Base-by-base conservation (phyloP, 331 rosid species). In the Dryas integrifolia region DNA sequence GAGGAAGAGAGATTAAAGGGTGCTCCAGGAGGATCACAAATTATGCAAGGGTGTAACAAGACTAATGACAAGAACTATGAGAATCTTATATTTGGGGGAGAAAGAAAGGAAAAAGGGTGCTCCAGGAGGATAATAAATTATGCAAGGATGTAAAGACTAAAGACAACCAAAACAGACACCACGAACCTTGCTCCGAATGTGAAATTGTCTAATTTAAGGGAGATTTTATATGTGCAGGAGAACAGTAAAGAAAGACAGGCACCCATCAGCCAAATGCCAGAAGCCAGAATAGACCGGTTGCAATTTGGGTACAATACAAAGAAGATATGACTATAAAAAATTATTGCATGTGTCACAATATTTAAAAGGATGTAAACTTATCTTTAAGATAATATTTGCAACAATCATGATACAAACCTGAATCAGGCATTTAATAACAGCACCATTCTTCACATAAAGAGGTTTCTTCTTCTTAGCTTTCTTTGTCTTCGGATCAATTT, bases 381-480 rank as follows among this genome's bases (percentile, higher is more conserved):
- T 13, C 40, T 26, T 41, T 0, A 21, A 30, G 4, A 48, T 49
- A 14, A 14, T 21, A 67, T 48, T 67, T 45, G 18, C 41, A 69
- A 43, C 12, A 55, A 47, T 18, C 24, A 73, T 4, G 58, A 80
- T 43, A 68, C 70, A 60, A 69, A 95, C 99, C 99, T 95, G 99
- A 80, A 95, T 8, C 21, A 90, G 96, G 83, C 99, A 95, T 56
- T 88, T 9, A 53, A 95, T 83, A 63, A 83, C 45, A 61, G 99
- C 98, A 49, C 94, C 92, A 76, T 88, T 95, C 88, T 95, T 95
- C 74, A 95, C 99, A 77, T 92, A 95, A 65, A 92, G 93, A 68
- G 88, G 69, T 77, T 82, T 88, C 87, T 87, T 95, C 74, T 87
- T 95, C 86, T 87, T 82, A 48, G 97, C 92, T 77, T 90, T 95